Evolutionary conservation across 2,329 filamentous ascomycete genomes (phyloP).

Genomic region (Microdochium nivale): DNA sequence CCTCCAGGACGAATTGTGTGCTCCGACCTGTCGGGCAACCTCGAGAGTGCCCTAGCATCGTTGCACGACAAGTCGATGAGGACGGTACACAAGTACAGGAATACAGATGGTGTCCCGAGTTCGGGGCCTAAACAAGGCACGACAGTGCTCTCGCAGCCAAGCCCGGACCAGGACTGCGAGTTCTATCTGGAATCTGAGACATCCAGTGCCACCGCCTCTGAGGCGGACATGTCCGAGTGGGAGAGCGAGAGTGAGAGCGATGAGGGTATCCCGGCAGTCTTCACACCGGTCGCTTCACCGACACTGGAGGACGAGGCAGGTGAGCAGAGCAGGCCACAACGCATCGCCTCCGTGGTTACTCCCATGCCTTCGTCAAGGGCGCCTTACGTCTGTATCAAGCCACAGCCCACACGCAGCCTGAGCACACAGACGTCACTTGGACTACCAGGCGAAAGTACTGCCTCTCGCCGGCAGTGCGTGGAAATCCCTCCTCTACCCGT

Average conservation of each 20-base stretch:
- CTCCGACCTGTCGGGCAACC: slow-evolving; percentile 10
- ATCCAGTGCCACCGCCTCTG: slow-evolving; percentile 14
- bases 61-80: slow-evolving; percentile 19
- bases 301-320: slow-evolving; percentile 1
- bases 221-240: slow-evolving; percentile 16
- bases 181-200: slow-evolving; percentile 13
- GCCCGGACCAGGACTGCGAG: slow-evolving; percentile 8
- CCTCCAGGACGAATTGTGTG: slow-evolving; percentile 13
- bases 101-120: slow-evolving; percentile 15
- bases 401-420: neutral
- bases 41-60: slow-evolving; percentile 13
- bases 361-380: neutral
- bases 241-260: slow-evolving; percentile 11
- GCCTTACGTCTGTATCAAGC: neutral
- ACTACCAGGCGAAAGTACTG: neutral
- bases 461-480: no score
- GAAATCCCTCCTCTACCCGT: no score
- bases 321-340: neutral
- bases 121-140: slow-evolving; percentile 6
- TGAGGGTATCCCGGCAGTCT: neutral
- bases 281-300: neutral
- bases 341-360: neutral
- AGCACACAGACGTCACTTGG: neutral
- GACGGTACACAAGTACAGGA: slow-evolving; percentile 16
- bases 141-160: slow-evolving; percentile 2